A percentile compares a stretch with the other conserved stretches of the same genome.
phyloP scores from a whole-genome alignment of 2,329 filamentous ascomycete species.

The Akanthomyces muscarius region DNA sequence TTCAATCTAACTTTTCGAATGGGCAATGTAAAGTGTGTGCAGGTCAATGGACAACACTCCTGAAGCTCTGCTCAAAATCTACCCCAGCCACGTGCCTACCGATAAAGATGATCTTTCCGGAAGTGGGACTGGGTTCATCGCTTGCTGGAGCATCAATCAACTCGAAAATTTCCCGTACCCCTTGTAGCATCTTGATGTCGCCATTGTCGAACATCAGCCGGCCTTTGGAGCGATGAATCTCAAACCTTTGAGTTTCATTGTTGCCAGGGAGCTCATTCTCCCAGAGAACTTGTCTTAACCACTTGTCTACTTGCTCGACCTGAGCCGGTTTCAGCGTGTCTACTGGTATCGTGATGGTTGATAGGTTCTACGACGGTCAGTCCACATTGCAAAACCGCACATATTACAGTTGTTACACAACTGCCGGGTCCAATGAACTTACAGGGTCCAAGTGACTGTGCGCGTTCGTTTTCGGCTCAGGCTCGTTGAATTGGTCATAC shows the following conservation, averaged over 20 bases:
- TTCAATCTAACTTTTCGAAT: background rate
- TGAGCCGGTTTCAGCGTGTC: slow-evolving; percentile 55
- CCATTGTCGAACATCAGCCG: slow-evolving; percentile 64
- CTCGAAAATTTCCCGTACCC: slow-evolving; percentile 90
- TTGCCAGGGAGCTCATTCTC: slow-evolving; percentile 58
- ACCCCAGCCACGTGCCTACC: slow-evolving; percentile 51
- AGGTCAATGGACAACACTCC: slow-evolving; percentile 24
- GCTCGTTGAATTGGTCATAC: slow-evolving; percentile 74
- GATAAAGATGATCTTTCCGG: slow-evolving; percentile 62
- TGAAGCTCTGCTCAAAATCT: slow-evolving; percentile 47
- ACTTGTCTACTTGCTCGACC: slow-evolving; percentile 66
- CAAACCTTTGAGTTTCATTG: slow-evolving; percentile 48
- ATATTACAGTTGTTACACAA: background rate
- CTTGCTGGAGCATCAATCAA: slow-evolving; percentile 61
- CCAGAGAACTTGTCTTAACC: slow-evolving; percentile 83
- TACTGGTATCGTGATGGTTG: slow-evolving; percentile 71
- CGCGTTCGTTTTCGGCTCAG: slow-evolving; percentile 70
- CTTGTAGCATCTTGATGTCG: slow-evolving; percentile 74
- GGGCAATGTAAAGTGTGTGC: background rate
- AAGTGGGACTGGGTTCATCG: slow-evolving; percentile 25
- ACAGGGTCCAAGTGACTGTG: slow-evolving; percentile 90
- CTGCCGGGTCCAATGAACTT: slow-evolving; percentile 30
- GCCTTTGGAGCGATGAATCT: slow-evolving; percentile 87
- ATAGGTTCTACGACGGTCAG: slow-evolving; percentile 28
- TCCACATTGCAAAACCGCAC: background rate